Base-by-base conservation (phyloP, 768 basidiomycete genomes). In the Candolleomyces efflorescens region DNA sequence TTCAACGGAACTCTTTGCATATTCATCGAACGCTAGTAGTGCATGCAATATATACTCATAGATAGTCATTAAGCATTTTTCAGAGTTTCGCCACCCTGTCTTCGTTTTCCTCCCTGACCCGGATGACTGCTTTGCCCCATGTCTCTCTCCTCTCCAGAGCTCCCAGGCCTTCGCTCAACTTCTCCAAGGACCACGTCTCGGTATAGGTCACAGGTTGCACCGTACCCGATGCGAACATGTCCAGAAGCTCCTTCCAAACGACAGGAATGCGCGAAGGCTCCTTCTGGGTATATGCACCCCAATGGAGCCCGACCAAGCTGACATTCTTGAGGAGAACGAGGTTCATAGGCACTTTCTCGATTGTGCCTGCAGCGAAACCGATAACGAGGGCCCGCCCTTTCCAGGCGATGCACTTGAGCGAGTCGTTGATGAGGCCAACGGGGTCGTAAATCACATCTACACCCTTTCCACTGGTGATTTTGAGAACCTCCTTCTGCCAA, bases 341-440 rank as follows among this genome's bases (percentile, higher is more conserved):
- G 64, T 91, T 90, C 67, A 93, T 85, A 0, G 96, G 92, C 50
- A 89, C 88, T 78, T 92, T 91, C 70, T 94, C 92, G 55, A 96
- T 92, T 12, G 78, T 71, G 3, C 92, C 92, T 6, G 81, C 90
- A 3, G 90, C 92, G 70, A 95, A 98, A 5, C 96, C 97, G 53
- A 99, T 87, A n/a, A 98, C 90, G 11, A 99, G 65, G 1, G 90
- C 87, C 13, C 96, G 83, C 0, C 95, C 94, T 69, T 95, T 94
- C 87, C 95, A 98, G 0, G 89, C 90, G 56, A 94, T 91, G 68
- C 94, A 96, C 68, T 95, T 98, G 56, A 98, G 68, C 48, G 82
- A 88, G 68, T 92, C 88, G 68, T 79, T 78, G 58, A 94, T 86
- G 63, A 85, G 75, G 0, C 92, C 92, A 32, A 95, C 90, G 5